phyloP scores from a whole-genome alignment of 2,329 filamentous ascomycete species.

The Bimuria novae-zelandiae region DNA sequence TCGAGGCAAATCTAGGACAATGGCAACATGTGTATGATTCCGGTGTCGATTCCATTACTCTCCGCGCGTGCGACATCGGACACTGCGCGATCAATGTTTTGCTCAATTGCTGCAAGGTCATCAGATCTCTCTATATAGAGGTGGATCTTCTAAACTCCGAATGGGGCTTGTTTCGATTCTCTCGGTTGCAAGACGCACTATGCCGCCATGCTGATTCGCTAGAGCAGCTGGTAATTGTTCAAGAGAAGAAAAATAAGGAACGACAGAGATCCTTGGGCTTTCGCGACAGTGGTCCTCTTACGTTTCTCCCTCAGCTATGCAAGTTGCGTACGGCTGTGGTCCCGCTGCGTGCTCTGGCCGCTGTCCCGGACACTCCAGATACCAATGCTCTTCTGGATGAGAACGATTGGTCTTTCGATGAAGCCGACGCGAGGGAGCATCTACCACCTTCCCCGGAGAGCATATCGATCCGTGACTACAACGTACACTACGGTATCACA shows the following conservation, averaged over 20 bases:
- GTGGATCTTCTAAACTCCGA: not conserved
- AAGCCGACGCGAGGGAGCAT: not conserved
- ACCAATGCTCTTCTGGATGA: not conserved
- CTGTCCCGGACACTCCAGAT: not conserved
- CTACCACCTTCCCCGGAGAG: constrained; percentile 1
- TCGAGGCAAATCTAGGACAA: not conserved
- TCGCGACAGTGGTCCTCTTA: not conserved
- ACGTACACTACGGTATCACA: constrained; percentile 6
- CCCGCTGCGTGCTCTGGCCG: not conserved
- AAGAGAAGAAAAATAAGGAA: not conserved
- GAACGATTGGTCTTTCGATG: not conserved
- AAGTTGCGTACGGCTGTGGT: not conserved
- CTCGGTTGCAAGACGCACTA: constrained; percentile 3
- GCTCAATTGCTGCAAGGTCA: constrained; percentile 2
- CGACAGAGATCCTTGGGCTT: not conserved
- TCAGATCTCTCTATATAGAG: not conserved
- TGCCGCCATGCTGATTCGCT: constrained; percentile 5
- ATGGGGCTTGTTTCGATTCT: not conserved
- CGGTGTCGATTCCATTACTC: not conserved
- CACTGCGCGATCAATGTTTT: not conserved
- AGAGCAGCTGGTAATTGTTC: not conserved
- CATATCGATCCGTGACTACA: constrained; percentile 1
- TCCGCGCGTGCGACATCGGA: not conserved
- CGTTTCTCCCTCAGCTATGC: not conserved
- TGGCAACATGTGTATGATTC: not conserved